Evolutionary conservation across 2,329 filamentous ascomycete genomes (phyloP), one percentile per base, ranked within the genome.

Genomic region (Clarireedia monteithiana): DNA sequence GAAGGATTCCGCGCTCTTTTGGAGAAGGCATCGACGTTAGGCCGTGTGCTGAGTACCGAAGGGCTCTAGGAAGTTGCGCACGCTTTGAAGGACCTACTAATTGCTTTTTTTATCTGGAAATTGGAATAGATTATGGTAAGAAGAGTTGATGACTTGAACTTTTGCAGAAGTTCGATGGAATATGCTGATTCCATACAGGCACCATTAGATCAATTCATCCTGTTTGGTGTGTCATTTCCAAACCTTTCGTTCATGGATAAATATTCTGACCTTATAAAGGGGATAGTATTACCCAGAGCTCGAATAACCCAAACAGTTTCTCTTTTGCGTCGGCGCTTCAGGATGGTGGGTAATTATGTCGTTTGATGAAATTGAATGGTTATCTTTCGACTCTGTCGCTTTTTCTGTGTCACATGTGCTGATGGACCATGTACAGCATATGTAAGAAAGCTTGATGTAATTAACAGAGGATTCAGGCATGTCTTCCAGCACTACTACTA

Each of bases 231-330:
- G 53, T 42, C 30, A 12, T 9, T 34, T 12, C 30, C 30, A 3
- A 4, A 46, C 42, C 7, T 23, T 24, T 24, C 10, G 2, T 7
- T 12, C 3, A 23, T 10, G 7, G 7, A 46, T 6, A 6, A 30
- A 17, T 15, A 12, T 50, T 3, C 49, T 36, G n/a, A 17, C 14
- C 7, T 12, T 0, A 12, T 15, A 3, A 14, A 66, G 64, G 64
- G 40, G 64, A 66, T 42, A 65, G 63, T 27, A 61, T 66, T 14
- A 66, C 62, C 6, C 58, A 66, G 48, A 54, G 61, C 34, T 58
- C 64, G 36, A 53, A 58, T 15, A 56, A 60, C 26, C 62, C 55
- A 1, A 58, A 53, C 14, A 63, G 62, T 3, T 64, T 66, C 59
- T 59, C 57, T 3, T 55, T 66, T 40, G 64, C 52, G 38, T 59